Evolutionary conservation across 2,329 filamentous ascomycete genomes (phyloP).

Genomic region (Leptographium radiaticola): DNA sequence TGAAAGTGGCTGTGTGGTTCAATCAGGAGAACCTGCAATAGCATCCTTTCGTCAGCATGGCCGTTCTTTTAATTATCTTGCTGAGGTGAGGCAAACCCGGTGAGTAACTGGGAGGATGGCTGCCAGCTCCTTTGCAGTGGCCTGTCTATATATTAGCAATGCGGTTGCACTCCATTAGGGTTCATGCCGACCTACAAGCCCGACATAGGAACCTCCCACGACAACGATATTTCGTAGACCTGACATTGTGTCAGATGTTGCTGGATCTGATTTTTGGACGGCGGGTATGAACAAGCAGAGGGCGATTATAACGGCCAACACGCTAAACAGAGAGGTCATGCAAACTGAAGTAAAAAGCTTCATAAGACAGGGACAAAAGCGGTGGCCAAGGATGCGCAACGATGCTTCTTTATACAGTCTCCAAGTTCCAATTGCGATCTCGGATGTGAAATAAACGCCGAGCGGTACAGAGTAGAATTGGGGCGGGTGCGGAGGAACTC

Average conservation of each 20-base stretch:
- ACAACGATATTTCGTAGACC: conserved; percentile 6
- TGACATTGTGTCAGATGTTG: neutral
- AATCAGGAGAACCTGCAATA: conserved; percentile 40
- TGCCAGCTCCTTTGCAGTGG: neutral
- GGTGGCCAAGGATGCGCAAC: neutral
- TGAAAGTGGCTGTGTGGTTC: conserved; percentile 50
- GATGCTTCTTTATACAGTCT: neutral
- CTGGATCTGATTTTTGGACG: neutral
- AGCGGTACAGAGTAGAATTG: neutral
- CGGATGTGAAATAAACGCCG: neutral
- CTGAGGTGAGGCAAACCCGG: conserved; percentile 40
- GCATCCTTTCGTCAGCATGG: conserved; percentile 23
- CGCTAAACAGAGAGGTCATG: neutral
- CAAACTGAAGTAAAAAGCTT: neutral
- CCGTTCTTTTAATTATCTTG: conserved; percentile 29
- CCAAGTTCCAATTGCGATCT: neutral
- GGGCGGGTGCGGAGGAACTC: neutral
- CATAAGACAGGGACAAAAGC: neutral
- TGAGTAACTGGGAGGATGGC: neutral
- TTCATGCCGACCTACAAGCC: neutral
- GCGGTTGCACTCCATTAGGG: neutral
- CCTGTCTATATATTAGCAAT: neutral
- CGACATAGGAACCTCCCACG: conserved; percentile 10
- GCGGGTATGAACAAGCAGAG: neutral
- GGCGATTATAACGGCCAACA: neutral